phyloP scores from a whole-genome alignment of 768 basidiomycete species.

The Hemileccinum rubropunctum region DNA sequence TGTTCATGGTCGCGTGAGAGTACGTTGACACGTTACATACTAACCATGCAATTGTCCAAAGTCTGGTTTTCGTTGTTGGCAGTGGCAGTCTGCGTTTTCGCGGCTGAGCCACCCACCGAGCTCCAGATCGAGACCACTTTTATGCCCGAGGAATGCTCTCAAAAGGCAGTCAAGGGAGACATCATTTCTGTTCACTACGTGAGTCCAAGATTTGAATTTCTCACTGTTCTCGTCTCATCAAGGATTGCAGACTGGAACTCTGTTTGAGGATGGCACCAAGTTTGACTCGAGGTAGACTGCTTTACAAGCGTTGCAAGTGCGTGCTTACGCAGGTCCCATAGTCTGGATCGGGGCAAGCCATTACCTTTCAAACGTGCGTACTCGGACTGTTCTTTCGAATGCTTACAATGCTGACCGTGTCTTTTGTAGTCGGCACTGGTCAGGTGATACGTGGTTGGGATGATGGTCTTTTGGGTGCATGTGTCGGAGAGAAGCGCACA shows the following conservation, averaged over 20 bases:
- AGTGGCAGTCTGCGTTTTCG: slow-evolving; percentile 46
- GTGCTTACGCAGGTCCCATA: slow-evolving; percentile 24
- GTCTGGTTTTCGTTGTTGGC: slow-evolving; percentile 46
- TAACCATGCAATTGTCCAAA: slow-evolving; percentile 51
- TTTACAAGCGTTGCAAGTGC: background rate
- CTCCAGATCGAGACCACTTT: slow-evolving; percentile 63
- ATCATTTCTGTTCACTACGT: slow-evolving; percentile 77
- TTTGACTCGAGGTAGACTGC: slow-evolving; percentile 81
- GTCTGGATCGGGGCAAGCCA: slow-evolving; percentile 70
- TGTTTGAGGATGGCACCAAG: slow-evolving; percentile 72
- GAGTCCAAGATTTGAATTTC: slow-evolving; percentile 25
- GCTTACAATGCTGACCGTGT: slow-evolving; percentile 1
- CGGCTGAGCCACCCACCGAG: slow-evolving; percentile 48
- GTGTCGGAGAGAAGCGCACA: slow-evolving; percentile 81
- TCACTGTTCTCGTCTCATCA: background rate
- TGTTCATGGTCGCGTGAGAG: no score
- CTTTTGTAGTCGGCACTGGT: slow-evolving; percentile 60
- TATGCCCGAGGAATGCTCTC: slow-evolving; percentile 53
- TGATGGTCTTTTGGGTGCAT: slow-evolving; percentile 80
- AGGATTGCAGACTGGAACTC: slow-evolving; percentile 57
- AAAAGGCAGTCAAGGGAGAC: slow-evolving; percentile 60
- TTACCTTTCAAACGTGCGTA: slow-evolving; percentile 73
- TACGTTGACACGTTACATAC: background rate
- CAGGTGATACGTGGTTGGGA: slow-evolving; percentile 90
- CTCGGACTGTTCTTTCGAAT: background rate